Base-by-base conservation (phyloP, 176 grass and related monocot genomes). In the maize (Zea mays) region DNA sequence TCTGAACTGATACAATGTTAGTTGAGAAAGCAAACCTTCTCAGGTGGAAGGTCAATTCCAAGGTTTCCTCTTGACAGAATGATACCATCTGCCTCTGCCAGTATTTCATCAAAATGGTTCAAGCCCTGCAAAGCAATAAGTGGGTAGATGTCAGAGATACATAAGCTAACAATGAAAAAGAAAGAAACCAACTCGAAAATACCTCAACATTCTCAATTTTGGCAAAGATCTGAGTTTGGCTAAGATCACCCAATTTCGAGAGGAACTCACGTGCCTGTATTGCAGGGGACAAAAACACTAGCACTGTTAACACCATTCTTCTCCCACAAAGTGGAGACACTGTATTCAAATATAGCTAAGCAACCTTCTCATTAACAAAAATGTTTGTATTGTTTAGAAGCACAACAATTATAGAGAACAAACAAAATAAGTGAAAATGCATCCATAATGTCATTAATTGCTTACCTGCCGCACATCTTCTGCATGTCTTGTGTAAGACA, bases 141-240 rank as follows among this genome's bases (percentile, higher is more conserved):
- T 21, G 44, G 57, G 73, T 65, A 82, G 63, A 46, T 49, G 21
- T 42, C 33, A 37, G 72, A 36, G 34, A 34, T 6, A 62, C 0
- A 15, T 73, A 58, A 40, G 17, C 52, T 64, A 55, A 11, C 27
- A 76, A 65, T 43, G 12, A 40, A 12, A 35, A 85, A 71, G 7
- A 2, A 79, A 79, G 56, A 8, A 2, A 44, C 12, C 21, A 81
- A 75, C 44, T 60, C 75, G 40, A 11, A 83, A 17, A 54, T 86
- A 99, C 96, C 96, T 99, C 96, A 55, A 93, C 81, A 65, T 95
- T 99, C 82, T 99, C 96, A 71, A 96, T 96, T 87, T 99, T 99
- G 20, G 96, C 96, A 85, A 96, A 95, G 74, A 99, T 99, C 79
- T 93, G 90, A 74, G 96, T 96, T 74, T 99, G 96, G n/a, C 78